Conservation (phyloP, 2,329 filamentous ascomycete species). For the Penicillium sp. region DNA sequence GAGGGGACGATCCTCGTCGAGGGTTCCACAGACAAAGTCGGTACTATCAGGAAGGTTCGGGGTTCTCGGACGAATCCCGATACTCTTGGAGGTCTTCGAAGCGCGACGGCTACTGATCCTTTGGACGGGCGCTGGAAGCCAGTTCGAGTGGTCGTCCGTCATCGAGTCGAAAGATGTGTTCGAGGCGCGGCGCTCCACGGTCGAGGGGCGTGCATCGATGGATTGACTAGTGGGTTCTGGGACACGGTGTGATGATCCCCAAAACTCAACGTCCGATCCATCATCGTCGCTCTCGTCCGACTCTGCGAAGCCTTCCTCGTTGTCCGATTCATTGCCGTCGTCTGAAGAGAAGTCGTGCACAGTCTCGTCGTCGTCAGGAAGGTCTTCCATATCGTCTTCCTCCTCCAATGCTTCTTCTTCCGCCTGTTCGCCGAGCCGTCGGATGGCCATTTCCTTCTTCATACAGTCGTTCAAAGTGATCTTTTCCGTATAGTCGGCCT, state of each 20-base stretch:
- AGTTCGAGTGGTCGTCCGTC: slow-evolving; percentile 32
- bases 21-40: slow-evolving; percentile 96
- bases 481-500: slow-evolving; percentile 62
- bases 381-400: slow-evolving; percentile 63
- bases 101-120: slow-evolving; percentile 32
- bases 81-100: slow-evolving; percentile 34
- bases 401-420: slow-evolving; percentile 84
- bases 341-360: slow-evolving; percentile 51
- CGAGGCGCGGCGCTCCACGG: slow-evolving; percentile 48
- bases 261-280: slow-evolving; percentile 64
- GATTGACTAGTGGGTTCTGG: slow-evolving; percentile 56
- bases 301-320: slow-evolving; percentile 68
- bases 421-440: slow-evolving; percentile 80
- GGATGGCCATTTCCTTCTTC: slow-evolving; percentile 83
- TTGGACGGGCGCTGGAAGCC: slow-evolving; percentile 32
- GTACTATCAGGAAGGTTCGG: slow-evolving; percentile 94
- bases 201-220: slow-evolving; percentile 48
- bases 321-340: slow-evolving; percentile 77
- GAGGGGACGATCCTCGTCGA: slow-evolving; percentile 92
- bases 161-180: slow-evolving; percentile 56
- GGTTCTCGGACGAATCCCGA: slow-evolving; percentile 64
- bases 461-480: slow-evolving; percentile 89
- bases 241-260: slow-evolving; percentile 50
- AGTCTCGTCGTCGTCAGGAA: slow-evolving; percentile 64
- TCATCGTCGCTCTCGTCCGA: slow-evolving; percentile 63